Evolutionary conservation across 2,329 filamentous ascomycete species (phyloP), one percentile per base, ranked within the genome.

Genomic region (Trichoderma afroharzianum): DNA sequence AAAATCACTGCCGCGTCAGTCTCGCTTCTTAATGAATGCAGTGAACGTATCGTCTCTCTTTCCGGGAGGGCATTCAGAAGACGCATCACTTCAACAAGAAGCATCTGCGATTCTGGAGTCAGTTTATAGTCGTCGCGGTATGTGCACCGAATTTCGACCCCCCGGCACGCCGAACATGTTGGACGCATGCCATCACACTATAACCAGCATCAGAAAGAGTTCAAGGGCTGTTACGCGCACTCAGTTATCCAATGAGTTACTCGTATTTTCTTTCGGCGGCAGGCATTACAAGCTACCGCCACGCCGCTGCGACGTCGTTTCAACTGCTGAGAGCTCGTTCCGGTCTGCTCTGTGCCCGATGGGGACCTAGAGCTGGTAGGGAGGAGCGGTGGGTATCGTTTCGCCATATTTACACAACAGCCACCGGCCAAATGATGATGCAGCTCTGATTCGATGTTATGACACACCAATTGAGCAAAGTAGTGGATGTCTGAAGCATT

Each of bases 161-260:
- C 72, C n/a, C 62, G 62, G 55, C 76, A 77, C 2, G 71, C 55
- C n/a, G 70, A 69, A 43, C 76, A 77, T 5, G 57, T 24, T 21
- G 76, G 76, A n/a, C 74, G 73, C 15, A 68, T 12, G 12, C 75
- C 76, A 68, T 77, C 73, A 50, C 76, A 77, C 75, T 77, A 30
- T 9, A 12, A 15, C 3, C 21, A 28, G 21, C 59, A 43, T 63
- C 24, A 47, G 33, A 39, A 15, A 1, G 36, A 39, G 36, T 47
- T 21, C 43, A 47, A 21, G 11, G 3, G 43, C 3, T 47, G 3
- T 47, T 47, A 39, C 36, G 2, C 43, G 0, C n/a, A 11, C 43
- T 47, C 1, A 0, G 4, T 21, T 3, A 21, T 47, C 43, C n/a
- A 21, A 47, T n/a, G 43, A 47, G 4, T 47, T 47, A 47, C 43